Percentiles rank a stretch among this genome's conserved stretches.
Evolutionary conservation across 257 asterid species (phyloP).

Genomic region (Gynochthodes officinalis): DNA sequence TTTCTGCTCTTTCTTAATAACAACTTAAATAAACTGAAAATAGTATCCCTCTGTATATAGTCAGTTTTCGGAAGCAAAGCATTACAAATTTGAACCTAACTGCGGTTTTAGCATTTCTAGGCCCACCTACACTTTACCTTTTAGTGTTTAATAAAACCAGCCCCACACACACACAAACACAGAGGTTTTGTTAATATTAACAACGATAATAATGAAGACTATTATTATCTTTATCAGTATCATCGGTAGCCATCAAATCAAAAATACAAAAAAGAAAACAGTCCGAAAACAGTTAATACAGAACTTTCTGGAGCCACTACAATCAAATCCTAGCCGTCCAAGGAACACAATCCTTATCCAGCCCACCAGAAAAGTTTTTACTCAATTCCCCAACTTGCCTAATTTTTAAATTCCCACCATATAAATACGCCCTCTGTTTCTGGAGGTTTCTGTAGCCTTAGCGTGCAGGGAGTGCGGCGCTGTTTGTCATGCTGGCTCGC

Average conservation of each 20-base stretch:
- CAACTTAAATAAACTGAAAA: no score
- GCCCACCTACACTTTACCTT: no score
- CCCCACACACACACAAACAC: background rate
- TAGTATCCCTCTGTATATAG: no score
- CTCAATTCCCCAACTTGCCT: background rate
- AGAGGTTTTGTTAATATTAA: background rate
- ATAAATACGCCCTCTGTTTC: conserved; percentile 29
- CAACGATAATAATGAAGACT: background rate
- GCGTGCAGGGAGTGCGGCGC: conserved; percentile 22
- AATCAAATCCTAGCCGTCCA: conserved; percentile 20
- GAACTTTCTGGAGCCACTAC: conserved; percentile 28
- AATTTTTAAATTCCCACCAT: conserved; percentile 7
- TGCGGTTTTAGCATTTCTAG: no score
- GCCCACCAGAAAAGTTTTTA: background rate
- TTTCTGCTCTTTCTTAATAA: no score
- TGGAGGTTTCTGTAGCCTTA: conserved; percentile 44
- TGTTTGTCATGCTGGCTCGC: background rate
- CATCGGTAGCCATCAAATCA: background rate
- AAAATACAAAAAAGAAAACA: background rate
- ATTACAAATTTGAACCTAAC: no score
- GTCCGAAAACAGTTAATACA: conserved; percentile 6
- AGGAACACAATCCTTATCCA: conserved; percentile 5
- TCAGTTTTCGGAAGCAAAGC: no score
- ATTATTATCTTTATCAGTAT: no score
- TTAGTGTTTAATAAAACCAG: background rate